Percentiles rank a stretch among this genome's conserved stretches.
These are phyloP conservation scores for Amylocarpus encephaloides DNA, from an alignment of 2,329 filamentous ascomycete genomes.

Conservation along the genomic window DNA sequence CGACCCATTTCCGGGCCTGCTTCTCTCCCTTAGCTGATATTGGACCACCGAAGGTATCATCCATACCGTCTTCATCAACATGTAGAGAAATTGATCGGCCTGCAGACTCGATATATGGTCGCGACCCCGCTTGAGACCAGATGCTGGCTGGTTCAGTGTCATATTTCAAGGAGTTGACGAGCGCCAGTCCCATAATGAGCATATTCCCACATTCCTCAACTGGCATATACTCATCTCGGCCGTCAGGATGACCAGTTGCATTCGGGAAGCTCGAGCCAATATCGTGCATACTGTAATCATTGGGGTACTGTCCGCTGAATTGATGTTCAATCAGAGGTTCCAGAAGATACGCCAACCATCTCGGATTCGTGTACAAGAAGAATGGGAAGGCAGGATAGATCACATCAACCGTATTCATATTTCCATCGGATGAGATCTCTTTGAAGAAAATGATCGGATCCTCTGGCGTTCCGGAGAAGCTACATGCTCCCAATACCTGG, in stretches of 20 bases:
- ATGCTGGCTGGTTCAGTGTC: constrained; percentile 51
- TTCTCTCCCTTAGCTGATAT: constrained; percentile 41
- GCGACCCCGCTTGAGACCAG: constrained; percentile 42
- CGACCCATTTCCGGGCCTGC: constrained; percentile 56
- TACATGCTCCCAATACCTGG: constrained; percentile 73
- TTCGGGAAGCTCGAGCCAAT: constrained; percentile 68
- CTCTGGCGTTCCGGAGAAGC: constrained; percentile 66
- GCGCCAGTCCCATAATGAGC: constrained; percentile 65
- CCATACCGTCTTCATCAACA: constrained; percentile 49
- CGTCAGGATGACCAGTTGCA: constrained; percentile 63
- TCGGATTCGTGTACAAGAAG: constrained; percentile 78
- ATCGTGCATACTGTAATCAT: constrained; percentile 74
- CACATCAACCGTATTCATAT: constrained; percentile 80
- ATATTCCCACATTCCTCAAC: constrained; percentile 63
- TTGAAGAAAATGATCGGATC: constrained; percentile 73
- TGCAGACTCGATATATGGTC: constrained; percentile 20
- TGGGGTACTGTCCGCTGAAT: constrained; percentile 76
- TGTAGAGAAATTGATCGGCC: constrained; percentile 26
- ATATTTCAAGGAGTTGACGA: constrained; percentile 69
- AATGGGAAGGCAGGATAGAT: constrained; percentile 84
- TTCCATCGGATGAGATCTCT: constrained; percentile 80
- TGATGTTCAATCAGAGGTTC: constrained; percentile 79
- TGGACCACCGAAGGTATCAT: constrained; percentile 54
- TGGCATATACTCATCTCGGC: constrained; percentile 59
- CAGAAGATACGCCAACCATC: constrained; percentile 72